These are phyloP conservation scores for Zygotorulaspora mrakii DNA, from an alignment of 1,139 yeast genomes.

Conservation along the genomic window DNA sequence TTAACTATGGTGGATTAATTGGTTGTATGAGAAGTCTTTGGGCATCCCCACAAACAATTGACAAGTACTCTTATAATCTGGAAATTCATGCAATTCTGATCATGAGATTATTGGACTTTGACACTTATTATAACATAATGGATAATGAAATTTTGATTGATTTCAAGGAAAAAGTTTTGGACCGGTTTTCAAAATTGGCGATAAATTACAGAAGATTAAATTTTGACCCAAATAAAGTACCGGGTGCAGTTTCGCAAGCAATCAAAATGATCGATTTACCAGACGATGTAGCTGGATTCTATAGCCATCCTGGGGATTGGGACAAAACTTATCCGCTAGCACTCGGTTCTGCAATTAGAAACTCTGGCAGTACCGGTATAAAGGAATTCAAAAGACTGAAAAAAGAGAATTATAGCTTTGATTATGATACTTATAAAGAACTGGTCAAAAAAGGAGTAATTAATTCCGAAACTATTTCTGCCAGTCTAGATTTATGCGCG, in stretches of 20 bases:
- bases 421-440: slow-evolving; percentile 33
- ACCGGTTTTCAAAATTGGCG: slow-evolving; percentile 24
- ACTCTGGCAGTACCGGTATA: slow-evolving; percentile 26
- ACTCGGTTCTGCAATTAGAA: slow-evolving; percentile 29
- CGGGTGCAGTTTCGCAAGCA: slow-evolving; percentile 32
- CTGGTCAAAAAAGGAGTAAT: slow-evolving; percentile 23
- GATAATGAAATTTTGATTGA: slow-evolving; percentile 38
- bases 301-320: slow-evolving; percentile 36
- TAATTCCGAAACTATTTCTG: slow-evolving; percentile 22
- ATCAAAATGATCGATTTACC: slow-evolving; percentile 28
- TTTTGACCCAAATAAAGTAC: slow-evolving; percentile 25
- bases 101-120: slow-evolving; percentile 51
- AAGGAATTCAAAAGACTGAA: slow-evolving; percentile 28
- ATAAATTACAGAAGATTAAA: slow-evolving; percentile 28
- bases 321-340: slow-evolving; percentile 34
- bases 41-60: slow-evolving; percentile 30
- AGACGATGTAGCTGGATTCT: slow-evolving; percentile 25
- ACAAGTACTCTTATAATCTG: slow-evolving; percentile 27
- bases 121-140: slow-evolving; percentile 45
- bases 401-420: slow-evolving; percentile 32
- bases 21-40: slow-evolving; percentile 29
- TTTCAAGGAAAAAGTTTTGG: slow-evolving; percentile 32
- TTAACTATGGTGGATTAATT: slow-evolving; percentile 30
- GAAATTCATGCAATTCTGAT: slow-evolving; percentile 43
- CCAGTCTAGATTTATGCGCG: slow-evolving; percentile 22